Percentiles rank a stretch among this genome's conserved stretches.
Evolutionary conservation across 306 rosid species (phyloP).

Genomic region (Vicia faba): DNA sequence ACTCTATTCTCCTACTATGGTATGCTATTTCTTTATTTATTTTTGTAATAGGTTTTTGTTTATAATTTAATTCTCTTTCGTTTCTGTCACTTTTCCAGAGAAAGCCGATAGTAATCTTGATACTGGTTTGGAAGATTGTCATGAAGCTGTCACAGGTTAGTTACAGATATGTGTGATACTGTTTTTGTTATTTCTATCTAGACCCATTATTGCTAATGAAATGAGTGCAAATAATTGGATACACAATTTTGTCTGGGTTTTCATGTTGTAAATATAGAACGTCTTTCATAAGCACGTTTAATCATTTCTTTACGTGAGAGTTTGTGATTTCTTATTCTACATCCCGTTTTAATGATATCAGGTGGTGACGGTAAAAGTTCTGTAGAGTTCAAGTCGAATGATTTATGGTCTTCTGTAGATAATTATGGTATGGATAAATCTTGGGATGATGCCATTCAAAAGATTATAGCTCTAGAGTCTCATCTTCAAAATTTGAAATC

Average conservation of each 20-base stretch:
- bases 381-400: slow-evolving; percentile 45
- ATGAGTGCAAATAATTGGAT: background rate
- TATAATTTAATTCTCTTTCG: background rate
- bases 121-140: slow-evolving; percentile 17
- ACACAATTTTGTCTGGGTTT: background rate
- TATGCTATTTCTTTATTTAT: slow-evolving; percentile 43
- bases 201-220: background rate
- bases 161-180: slow-evolving; percentile 13
- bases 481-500: slow-evolving; percentile 52
- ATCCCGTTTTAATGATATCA: slow-evolving; percentile 16
- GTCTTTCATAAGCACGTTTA: background rate
- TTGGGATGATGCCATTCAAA: slow-evolving; percentile 44
- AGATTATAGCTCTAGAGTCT: slow-evolving; percentile 55
- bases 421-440: slow-evolving; percentile 46
- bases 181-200: slow-evolving; percentile 15
- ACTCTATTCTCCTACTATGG: slow-evolving; percentile 66
- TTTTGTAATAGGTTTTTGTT: slow-evolving; percentile 3
- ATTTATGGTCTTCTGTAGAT: slow-evolving; percentile 44
- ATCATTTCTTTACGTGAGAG: slow-evolving; percentile 9
- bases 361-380: slow-evolving; percentile 40
- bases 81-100: slow-evolving; percentile 37
- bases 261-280: background rate
- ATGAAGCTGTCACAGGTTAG: slow-evolving; percentile 40
- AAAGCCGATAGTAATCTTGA: slow-evolving; percentile 10
- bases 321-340: slow-evolving; percentile 12